Base-by-base conservation (phyloP, 768 basidiomycete species). In the Suillus cothurnatus region DNA sequence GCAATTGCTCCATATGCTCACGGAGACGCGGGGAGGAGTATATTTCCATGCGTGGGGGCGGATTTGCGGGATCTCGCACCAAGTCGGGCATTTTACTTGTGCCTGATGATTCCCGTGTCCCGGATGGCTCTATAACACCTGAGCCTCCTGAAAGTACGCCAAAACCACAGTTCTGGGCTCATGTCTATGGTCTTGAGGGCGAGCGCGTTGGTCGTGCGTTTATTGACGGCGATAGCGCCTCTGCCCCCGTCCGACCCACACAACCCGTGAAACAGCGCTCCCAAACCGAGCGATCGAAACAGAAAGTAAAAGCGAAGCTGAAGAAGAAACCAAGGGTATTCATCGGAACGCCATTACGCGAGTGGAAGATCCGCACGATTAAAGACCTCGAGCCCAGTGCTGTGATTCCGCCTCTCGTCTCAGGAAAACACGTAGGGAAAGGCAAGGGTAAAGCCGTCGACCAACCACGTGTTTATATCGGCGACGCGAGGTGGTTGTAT, bases 1-100 rank as follows among this genome's bases (percentile, higher is more conserved):
- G 86, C 72, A 85, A 82, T 53, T 88, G 86, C 70, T 81, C 83
- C 14, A 0, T 6, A 0, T 87, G 86, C 68, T 76, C 81, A 17
- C 66, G 71, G 32, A 78, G 67, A 64, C 79, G 86, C 6, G 85
- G 85, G 6, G 86, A 85, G 60, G 67, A 71, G 14, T 86, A 85
- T 64, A 63, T 85, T 12, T 73, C 79, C 9, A 73, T 73, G 68
- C 67, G 73, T 52, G 67, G 67, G 1, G 72, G 67, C 4, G 73
- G 72, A 17, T 67, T 71, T 11, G 75, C 72, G 6, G 39, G 71
- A 1, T 65, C 70, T 3, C 31, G 74, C 3, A 58, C 70, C 43
- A 75, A 71, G 12, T 43, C 68, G 28, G 73, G 67, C 17, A 66
- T 77, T 28, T 69, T 68, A 3, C 61, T 76, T 57, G 66, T 76